Evolutionary conservation across 2,329 filamentous ascomycete genomes (phyloP).

Genomic region (Ploettnerulaceae sp.): DNA sequence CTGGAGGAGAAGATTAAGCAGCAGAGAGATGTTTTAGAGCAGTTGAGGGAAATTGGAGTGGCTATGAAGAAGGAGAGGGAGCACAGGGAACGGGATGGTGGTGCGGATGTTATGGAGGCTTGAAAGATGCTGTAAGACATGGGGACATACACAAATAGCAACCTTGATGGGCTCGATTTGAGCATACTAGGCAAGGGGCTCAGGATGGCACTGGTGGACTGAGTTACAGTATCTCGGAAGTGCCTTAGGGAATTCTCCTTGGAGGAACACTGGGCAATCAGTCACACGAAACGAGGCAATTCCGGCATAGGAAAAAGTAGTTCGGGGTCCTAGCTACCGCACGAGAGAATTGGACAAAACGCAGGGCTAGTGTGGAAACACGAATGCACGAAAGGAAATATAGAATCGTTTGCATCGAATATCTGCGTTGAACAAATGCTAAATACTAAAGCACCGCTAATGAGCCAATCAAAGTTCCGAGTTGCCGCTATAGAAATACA

Average conservation of each 20-base stretch:
- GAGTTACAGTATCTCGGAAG: not conserved
- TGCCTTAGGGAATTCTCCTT: too few species aligned
- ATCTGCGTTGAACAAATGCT: too few species aligned
- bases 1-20: slow-evolving; percentile 58
- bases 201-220: not conserved
- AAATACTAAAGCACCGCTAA: too few species aligned
- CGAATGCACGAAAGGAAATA: too few species aligned
- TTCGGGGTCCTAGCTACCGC: too few species aligned
- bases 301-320: too few species aligned
- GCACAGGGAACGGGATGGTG: slow-evolving; percentile 30
- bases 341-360: too few species aligned
- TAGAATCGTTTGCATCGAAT: too few species aligned
- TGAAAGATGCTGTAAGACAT: slow-evolving; percentile 21
- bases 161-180: not conserved
- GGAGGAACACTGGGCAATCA: not conserved
- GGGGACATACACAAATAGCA: too few species aligned
- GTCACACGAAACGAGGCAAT: not conserved
- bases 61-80: slow-evolving; percentile 37
- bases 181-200: not conserved
- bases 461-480: too few species aligned
- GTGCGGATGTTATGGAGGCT: slow-evolving; percentile 42
- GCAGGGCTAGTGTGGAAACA: too few species aligned
- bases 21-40: slow-evolving; percentile 55
- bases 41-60: slow-evolving; percentile 48
- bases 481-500: too few species aligned